Percentiles rank a stretch among this genome's conserved stretches.
phyloP scores from a whole-genome alignment of 352 stramenopile species.

The Phytophthora sp. region DNA sequence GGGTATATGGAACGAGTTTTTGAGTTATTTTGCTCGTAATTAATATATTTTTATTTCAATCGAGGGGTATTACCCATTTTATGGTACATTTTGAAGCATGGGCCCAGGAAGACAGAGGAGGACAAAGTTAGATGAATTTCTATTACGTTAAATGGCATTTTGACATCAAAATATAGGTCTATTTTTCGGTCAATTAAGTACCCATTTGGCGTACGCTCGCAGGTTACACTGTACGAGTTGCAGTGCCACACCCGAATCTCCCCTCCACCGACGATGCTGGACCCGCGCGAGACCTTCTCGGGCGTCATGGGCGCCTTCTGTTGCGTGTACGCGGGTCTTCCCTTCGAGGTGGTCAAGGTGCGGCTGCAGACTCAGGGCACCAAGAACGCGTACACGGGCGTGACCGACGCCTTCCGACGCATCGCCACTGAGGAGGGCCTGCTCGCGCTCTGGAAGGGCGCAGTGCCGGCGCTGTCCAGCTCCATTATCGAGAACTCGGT shows the following conservation, averaged over 20 bases:
- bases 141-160: constrained; percentile 7
- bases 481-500: constrained; percentile 92
- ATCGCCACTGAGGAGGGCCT: constrained; percentile 80
- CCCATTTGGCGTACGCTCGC: background rate
- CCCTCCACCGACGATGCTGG: constrained; percentile 51
- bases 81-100: no score
- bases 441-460: constrained; percentile 88
- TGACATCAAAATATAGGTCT: no score
- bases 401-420: constrained; percentile 69
- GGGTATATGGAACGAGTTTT: no score
- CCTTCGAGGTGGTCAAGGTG: constrained; percentile 90
- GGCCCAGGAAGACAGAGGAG: no score
- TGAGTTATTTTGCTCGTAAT: no score
- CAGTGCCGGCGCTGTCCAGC: constrained; percentile 83
- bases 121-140: no score
- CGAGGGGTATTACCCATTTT: no score
- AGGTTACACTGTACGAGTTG: constrained; percentile 17
- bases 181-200: constrained; percentile 10
- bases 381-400: constrained; percentile 62
- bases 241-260: constrained; percentile 9
- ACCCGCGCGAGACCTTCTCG: constrained; percentile 76
- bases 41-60: no score
- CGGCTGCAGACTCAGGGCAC: constrained; percentile 80
- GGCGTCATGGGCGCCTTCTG: constrained; percentile 82
- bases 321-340: constrained; percentile 85